Percentiles rank a stretch among this genome's conserved stretches.
These are phyloP conservation scores for Eugenia klotzschiana DNA, from an alignment of 441 rosid species.

Conservation along the genomic window DNA sequence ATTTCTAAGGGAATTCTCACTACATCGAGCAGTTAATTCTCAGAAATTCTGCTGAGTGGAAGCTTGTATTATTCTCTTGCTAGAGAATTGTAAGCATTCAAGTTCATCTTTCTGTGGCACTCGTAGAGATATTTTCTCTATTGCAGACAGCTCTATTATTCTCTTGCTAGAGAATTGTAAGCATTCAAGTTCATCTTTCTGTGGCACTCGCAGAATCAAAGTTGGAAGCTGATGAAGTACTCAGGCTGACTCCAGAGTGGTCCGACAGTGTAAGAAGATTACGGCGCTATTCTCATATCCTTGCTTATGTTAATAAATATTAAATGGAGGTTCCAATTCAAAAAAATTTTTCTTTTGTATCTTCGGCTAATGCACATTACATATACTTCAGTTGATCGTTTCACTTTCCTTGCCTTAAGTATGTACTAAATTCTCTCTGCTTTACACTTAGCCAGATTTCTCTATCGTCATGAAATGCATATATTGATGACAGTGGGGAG, in stretches of 20 bases:
- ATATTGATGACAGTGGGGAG: not conserved
- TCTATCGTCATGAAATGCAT: not conserved
- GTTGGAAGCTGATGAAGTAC: conserved; percentile 45
- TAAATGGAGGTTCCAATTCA: not conserved
- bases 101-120: conserved; percentile 8
- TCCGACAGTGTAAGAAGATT: conserved; percentile 50
- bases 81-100: not conserved
- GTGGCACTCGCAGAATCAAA: conserved; percentile 34
- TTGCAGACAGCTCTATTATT: not conserved
- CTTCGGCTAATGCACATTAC: not conserved
- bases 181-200: conserved; percentile 5
- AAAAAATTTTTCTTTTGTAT: not conserved
- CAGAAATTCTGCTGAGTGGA: not conserved
- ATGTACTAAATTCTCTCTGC: not conserved
- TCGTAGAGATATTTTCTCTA: conserved; percentile 17
- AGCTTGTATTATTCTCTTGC: not conserved
- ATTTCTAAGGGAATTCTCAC: not conserved
- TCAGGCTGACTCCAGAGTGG: conserved; percentile 72
- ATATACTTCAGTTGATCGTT: not conserved
- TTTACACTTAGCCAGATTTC: not conserved
- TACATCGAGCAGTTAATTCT: not conserved
- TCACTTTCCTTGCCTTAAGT: not conserved
- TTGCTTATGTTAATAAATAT: not conserved
- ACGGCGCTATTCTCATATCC: not conserved
- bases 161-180: not conserved